Conservation (phyloP, 805 yeast species). For the Starmerella bombi region DNA sequence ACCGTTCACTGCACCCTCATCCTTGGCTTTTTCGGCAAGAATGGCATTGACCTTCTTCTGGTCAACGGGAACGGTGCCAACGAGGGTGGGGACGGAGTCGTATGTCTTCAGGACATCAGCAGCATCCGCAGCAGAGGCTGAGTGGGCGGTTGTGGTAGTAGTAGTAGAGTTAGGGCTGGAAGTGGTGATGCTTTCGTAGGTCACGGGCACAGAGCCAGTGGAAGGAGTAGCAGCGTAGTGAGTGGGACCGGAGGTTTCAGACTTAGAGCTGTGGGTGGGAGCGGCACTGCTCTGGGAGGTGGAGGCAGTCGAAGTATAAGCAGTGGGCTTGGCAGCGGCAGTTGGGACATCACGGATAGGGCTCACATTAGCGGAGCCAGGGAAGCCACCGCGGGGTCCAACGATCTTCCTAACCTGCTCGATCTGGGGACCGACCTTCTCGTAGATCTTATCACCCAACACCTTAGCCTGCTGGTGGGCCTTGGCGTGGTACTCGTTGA, state of each 20-base stretch:
- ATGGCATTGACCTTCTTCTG: constrained; percentile 14
- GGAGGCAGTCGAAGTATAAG: constrained; percentile 14
- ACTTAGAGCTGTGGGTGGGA: background rate
- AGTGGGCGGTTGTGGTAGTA: constrained; percentile 3
- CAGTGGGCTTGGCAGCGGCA: constrained; percentile 22
- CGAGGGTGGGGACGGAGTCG: constrained; percentile 26
- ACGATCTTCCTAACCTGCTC: constrained; percentile 24
- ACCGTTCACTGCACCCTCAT: constrained; percentile 8
- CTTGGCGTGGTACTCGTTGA: constrained; percentile 20
- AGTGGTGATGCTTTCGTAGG: constrained; percentile 8
- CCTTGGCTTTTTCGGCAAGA: constrained; percentile 15
- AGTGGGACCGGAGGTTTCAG: constrained; percentile 3
- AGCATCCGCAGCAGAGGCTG: constrained; percentile 2
- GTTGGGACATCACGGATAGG: constrained; percentile 21
- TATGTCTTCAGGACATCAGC: constrained; percentile 14
- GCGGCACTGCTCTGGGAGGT: background rate
- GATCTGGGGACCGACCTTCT: constrained; percentile 29
- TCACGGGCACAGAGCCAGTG: constrained; percentile 5
- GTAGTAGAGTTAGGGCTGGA: constrained; percentile 5
- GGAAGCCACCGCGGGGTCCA: constrained; percentile 30
- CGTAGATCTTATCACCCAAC: constrained; percentile 21
- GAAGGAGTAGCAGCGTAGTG: background rate
- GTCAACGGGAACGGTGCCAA: constrained; percentile 25
- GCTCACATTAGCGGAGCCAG: constrained; percentile 15
- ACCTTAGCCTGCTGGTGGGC: constrained; percentile 20